Conservation (phyloP, 2,329 filamentous ascomycete genomes). For the Pezicula rhizophila region DNA sequence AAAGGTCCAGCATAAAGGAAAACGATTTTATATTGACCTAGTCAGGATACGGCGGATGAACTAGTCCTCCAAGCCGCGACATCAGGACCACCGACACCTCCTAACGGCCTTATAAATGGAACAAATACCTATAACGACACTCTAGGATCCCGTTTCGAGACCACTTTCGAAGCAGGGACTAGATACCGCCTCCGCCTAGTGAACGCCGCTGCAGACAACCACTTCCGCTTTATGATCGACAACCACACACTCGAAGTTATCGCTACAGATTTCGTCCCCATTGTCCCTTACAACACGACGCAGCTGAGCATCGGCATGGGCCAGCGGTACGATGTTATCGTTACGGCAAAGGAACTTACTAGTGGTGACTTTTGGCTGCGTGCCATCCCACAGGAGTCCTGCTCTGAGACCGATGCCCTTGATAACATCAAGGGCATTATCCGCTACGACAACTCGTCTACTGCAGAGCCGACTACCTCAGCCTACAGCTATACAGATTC, state of each 20-base stretch:
- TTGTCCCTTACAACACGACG: slow-evolving; percentile 44
- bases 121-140: slow-evolving; percentile 9
- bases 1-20: no score
- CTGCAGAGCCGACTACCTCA: slow-evolving; percentile 22
- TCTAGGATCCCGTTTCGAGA: slow-evolving; percentile 21
- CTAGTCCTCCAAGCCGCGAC: slow-evolving; percentile 14
- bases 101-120: slow-evolving; percentile 24
- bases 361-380: slow-evolving; percentile 53
- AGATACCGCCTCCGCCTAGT: slow-evolving; percentile 40
- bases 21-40: no score
- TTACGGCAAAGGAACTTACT: slow-evolving; percentile 37
- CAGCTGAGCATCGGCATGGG: slow-evolving; percentile 46
- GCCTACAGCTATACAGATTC: slow-evolving; percentile 18
- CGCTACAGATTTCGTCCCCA: slow-evolving; percentile 55
- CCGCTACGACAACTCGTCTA: slow-evolving; percentile 41
- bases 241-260: slow-evolving; percentile 51
- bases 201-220: slow-evolving; percentile 34
- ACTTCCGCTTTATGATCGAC: slow-evolving; percentile 41
- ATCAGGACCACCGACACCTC: slow-evolving; percentile 21
- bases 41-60: slow-evolving; percentile 12
- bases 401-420: slow-evolving; percentile 51
- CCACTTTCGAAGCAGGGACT: slow-evolving; percentile 31
- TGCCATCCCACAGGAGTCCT: slow-evolving; percentile 46
- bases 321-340: slow-evolving; percentile 38
- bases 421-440: slow-evolving; percentile 42